phyloP scores from a whole-genome alignment of 2,329 filamentous ascomycete genomes.

The Ophiocordyceps sinensis region DNA sequence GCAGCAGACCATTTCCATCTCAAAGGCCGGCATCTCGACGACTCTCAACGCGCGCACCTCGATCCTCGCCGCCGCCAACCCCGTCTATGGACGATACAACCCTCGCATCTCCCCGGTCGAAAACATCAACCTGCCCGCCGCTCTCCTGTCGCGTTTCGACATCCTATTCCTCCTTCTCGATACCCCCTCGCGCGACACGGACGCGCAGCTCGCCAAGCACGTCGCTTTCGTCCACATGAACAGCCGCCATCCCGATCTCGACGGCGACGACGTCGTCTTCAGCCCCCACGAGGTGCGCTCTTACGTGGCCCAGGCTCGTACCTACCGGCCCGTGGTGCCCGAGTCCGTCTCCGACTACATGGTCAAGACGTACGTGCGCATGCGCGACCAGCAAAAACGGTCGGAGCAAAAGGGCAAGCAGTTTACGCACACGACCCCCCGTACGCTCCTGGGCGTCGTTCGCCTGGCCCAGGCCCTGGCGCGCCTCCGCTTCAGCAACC shows the following conservation, averaged over 20 bases:
- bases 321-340: constrained; percentile 75
- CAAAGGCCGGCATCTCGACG: constrained; percentile 55
- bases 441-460: constrained; percentile 83
- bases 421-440: constrained; percentile 85
- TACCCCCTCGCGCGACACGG: constrained; percentile 75
- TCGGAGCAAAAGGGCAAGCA: constrained; percentile 85
- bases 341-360: constrained; percentile 86
- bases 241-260: constrained; percentile 73
- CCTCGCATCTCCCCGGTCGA: constrained; percentile 93
- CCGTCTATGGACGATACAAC: constrained; percentile 95
- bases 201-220: constrained; percentile 89
- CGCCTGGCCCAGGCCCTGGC: constrained; percentile 90
- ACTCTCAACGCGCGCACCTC: constrained; percentile 93
- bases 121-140: constrained; percentile 98
- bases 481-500: constrained; percentile 72
- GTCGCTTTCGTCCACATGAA: constrained; percentile 97
- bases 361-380: constrained; percentile 88
- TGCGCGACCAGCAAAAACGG: constrained; percentile 82
- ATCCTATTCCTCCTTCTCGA: constrained; percentile 94
- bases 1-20: constrained; percentile 75
- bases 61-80: constrained; percentile 91
- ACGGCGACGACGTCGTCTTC: constrained; percentile 54
- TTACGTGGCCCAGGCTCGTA: constrained; percentile 86
- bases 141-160: constrained; percentile 92
- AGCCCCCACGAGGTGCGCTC: constrained; percentile 86